phyloP scores from a whole-genome alignment of 371 early-diverging fungal species.

The Apophysomyces sp. region DNA sequence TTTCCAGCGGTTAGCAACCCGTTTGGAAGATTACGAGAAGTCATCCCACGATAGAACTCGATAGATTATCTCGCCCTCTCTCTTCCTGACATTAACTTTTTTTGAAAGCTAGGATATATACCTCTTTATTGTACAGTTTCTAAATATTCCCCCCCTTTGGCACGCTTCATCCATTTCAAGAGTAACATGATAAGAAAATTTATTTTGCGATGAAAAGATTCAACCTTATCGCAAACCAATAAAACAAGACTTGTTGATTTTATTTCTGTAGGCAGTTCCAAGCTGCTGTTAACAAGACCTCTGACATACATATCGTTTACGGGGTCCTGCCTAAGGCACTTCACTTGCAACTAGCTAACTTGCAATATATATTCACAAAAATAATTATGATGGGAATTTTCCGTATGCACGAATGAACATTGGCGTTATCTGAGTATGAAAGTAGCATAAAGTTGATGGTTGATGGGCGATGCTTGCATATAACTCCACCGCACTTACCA shows the following conservation, averaged over 20 bases:
- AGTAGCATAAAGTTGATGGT: neutral
- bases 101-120: neutral
- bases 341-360: too few relatives aligned
- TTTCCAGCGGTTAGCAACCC: conserved; percentile 43
- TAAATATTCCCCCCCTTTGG: neutral
- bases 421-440: neutral
- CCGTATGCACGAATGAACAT: too few relatives aligned
- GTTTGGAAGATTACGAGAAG: conserved; percentile 38
- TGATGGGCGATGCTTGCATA: neutral
- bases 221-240: too few relatives aligned
- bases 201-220: too few relatives aligned
- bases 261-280: too few relatives aligned
- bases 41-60: conserved; percentile 4
- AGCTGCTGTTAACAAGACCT: too few relatives aligned
- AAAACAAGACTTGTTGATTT: too few relatives aligned
- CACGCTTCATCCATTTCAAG: neutral
- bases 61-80: neutral
- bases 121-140: neutral
- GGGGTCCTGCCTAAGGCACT: too few relatives aligned
- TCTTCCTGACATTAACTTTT: neutral
- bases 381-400: too few relatives aligned
- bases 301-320: too few relatives aligned
- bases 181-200: neutral
- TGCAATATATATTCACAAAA: too few relatives aligned
- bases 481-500: too few relatives aligned